A percentile compares a stretch with the other conserved stretches of the same genome.
phyloP scores from a whole-genome alignment of 2,329 filamentous ascomycete species.

The Alternaria infectoria region DNA sequence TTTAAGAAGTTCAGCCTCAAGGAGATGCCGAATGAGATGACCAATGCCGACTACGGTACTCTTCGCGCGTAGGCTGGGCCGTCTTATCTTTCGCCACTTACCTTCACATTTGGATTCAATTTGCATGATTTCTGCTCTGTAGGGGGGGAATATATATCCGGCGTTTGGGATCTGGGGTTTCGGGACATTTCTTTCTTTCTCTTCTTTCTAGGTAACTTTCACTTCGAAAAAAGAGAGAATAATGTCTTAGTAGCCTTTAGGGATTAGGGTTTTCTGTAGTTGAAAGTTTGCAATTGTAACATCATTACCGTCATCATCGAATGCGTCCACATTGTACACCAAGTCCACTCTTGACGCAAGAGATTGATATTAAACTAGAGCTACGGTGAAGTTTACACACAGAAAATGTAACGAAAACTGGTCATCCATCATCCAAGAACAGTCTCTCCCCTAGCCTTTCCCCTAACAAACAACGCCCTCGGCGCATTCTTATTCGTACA shows the following conservation, averaged over 20 bases:
- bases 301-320: neutral
- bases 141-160: neutral
- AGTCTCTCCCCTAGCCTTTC: neutral
- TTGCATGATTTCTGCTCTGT: conserved; percentile 1
- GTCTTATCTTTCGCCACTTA: neutral
- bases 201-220: neutral
- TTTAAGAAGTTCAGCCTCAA: conserved; percentile 36
- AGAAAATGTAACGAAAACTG: neutral
- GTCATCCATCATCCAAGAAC: neutral
- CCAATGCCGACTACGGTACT: conserved; percentile 38
- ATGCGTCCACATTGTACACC: neutral
- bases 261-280: neutral
- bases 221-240: neutral
- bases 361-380: neutral
- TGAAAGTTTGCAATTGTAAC: neutral
- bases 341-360: neutral
- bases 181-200: neutral
- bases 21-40: conserved; percentile 39
- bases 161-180: neutral
- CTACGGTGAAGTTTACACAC: neutral
- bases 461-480: neutral
- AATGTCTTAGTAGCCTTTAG: neutral
- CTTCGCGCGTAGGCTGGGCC: conserved; percentile 12
- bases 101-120: conserved; percentile 6
- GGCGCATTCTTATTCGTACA: neutral